phyloP scores from a whole-genome alignment of 2,329 filamentous ascomycete genomes.

The Metarhizium guizhouense region DNA sequence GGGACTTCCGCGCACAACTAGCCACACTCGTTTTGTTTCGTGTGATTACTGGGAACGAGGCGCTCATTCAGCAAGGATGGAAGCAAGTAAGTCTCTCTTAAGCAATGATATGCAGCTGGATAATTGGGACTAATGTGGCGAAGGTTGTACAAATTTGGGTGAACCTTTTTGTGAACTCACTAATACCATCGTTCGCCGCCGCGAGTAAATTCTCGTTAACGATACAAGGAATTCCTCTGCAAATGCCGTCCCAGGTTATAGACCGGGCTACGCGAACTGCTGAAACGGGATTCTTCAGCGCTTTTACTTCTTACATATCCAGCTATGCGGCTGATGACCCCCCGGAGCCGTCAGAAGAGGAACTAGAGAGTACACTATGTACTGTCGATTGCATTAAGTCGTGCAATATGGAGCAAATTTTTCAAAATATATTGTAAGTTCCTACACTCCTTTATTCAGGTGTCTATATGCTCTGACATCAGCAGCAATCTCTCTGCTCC shows the following conservation, averaged over 20 bases:
- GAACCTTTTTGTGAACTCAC: constrained; percentile 91
- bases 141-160: constrained; percentile 86
- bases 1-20: constrained; percentile 87
- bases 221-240: constrained; percentile 75
- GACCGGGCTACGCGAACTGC: constrained; percentile 71
- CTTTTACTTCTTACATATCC: constrained; percentile 94
- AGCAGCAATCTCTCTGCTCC: constrained; percentile 29
- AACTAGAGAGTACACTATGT: constrained; percentile 89
- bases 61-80: constrained; percentile 68
- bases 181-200: constrained; percentile 73
- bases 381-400: constrained; percentile 91
- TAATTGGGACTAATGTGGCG: constrained; percentile 12
- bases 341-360: constrained; percentile 93
- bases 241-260: constrained; percentile 85
- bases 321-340: constrained; percentile 97
- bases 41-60: constrained; percentile 78
- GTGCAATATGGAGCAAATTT: constrained; percentile 74
- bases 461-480: neutral
- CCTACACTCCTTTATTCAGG: neutral
- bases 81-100: constrained; percentile 52
- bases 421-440: constrained; percentile 71
- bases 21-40: constrained; percentile 94
- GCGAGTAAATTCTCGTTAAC: constrained; percentile 54
- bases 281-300: constrained; percentile 84
- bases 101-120: neutral